A percentile compares a stretch with the other conserved stretches of the same genome.
Evolutionary conservation across 495 filamentous ascomycete genomes (phyloP).

Genomic region (Penicillium odoratum): DNA sequence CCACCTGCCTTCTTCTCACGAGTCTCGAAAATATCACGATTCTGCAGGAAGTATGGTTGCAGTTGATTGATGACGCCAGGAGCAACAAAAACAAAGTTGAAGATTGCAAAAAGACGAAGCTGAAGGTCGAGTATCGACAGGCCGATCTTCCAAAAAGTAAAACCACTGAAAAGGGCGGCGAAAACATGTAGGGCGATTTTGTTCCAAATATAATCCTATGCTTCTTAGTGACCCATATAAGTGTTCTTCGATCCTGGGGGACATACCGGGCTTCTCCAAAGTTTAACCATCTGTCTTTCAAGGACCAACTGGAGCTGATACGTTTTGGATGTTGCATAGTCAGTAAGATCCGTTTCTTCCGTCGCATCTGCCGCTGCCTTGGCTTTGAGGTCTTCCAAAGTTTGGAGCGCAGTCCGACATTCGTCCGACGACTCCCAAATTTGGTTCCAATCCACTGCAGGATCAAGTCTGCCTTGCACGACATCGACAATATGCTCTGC

Average conservation of each 20-base stretch:
- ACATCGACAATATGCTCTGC: slow-evolving; percentile 60
- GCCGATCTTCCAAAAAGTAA: slow-evolving; percentile 48
- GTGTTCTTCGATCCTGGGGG: slow-evolving; percentile 65
- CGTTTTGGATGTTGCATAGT: too few relatives aligned
- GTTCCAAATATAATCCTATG: slow-evolving; percentile 46
- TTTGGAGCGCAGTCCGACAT: too few relatives aligned
- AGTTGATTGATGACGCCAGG: slow-evolving; percentile 88
- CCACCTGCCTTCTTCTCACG: slow-evolving; percentile 65
- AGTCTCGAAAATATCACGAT: slow-evolving; percentile 70
- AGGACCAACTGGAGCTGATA: too few relatives aligned
- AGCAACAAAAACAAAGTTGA: slow-evolving; percentile 66
- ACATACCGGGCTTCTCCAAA: slow-evolving; percentile 82
- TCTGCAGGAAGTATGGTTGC: slow-evolving; percentile 81
- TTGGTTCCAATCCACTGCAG: too few relatives aligned
- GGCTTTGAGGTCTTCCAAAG: slow-evolving; percentile 57
- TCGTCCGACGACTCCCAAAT: too few relatives aligned
- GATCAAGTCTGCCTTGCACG: slow-evolving; percentile 38
- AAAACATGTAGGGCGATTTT: slow-evolving; percentile 44
- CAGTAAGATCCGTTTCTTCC: too few relatives aligned
- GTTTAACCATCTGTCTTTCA: slow-evolving; percentile 76
- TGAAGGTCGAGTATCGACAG: slow-evolving; percentile 40
- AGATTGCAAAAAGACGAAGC: slow-evolving; percentile 59
- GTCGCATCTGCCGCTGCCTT: too few relatives aligned
- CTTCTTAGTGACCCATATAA: too few relatives aligned
- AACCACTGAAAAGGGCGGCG: slow-evolving; percentile 42